Evolutionary conservation across 495 filamentous ascomycete species (phyloP).

Genomic region (Talaromyces stipitatus): DNA sequence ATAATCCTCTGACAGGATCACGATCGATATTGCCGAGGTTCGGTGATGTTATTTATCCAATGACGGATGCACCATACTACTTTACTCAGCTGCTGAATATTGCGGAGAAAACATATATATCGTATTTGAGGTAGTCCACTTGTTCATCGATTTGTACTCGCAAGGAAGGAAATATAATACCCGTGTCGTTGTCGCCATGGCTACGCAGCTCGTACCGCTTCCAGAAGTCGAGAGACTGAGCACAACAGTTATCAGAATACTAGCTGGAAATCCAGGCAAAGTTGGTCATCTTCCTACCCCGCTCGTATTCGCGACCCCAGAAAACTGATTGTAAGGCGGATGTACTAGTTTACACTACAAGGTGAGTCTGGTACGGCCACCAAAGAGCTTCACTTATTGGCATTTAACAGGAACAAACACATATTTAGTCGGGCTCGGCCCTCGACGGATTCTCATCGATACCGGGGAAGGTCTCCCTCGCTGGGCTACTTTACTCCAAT

Average conservation of each 20-base stretch:
- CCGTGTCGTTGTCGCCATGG: conserved; percentile 22
- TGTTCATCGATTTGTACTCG: neutral
- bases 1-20: conserved; percentile 5
- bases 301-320: neutral
- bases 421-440: conserved; percentile 69
- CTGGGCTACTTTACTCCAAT: conserved; percentile 52
- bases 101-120: neutral
- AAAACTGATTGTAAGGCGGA: neutral
- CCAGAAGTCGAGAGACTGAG: conserved; percentile 61
- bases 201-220: conserved; percentile 40
- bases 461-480: conserved; percentile 62
- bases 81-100: too few species aligned
- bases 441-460: conserved; percentile 65
- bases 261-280: conserved; percentile 78
- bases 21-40: neutral
- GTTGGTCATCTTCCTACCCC: conserved; percentile 23
- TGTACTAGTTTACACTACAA: conserved; percentile 44
- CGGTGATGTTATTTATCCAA: neutral
- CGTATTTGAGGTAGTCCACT: neutral
- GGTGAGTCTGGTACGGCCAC: conserved; percentile 19
- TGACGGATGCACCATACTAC: too few species aligned
- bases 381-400: too few species aligned
- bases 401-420: conserved; percentile 67
- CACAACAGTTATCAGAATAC: conserved; percentile 59
- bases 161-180: neutral